phyloP scores from a whole-genome alignment of 1,139 yeast genomes.

The Hyphopichia pseudoburtonii region DNA sequence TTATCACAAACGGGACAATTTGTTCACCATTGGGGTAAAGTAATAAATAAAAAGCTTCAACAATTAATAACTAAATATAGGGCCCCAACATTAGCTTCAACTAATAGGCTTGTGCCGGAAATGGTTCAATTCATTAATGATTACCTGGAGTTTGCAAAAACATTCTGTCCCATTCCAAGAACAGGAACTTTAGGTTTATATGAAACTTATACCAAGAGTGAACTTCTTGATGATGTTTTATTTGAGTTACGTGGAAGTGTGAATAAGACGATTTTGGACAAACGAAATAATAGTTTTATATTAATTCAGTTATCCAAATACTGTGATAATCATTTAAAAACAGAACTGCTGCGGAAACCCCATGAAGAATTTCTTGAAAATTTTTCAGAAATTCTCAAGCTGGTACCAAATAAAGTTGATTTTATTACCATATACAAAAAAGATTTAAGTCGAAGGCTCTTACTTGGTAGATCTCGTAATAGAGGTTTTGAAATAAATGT shows the following conservation, averaged over 20 bases:
- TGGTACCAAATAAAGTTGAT: slow-evolving; percentile 34
- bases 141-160: not conserved
- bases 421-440: slow-evolving; percentile 33
- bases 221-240: slow-evolving; percentile 21
- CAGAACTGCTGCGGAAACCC: slow-evolving; percentile 5
- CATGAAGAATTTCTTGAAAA: slow-evolving; percentile 17
- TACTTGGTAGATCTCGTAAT: slow-evolving; percentile 24
- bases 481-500: slow-evolving; percentile 25
- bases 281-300: slow-evolving; percentile 17
- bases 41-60: not conserved
- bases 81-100: not conserved
- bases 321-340: slow-evolving; percentile 33
- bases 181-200: too few species aligned
- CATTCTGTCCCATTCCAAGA: not conserved
- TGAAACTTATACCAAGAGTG: too few species aligned
- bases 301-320: slow-evolving; percentile 31
- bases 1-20: too few species aligned
- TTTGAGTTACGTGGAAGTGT: slow-evolving; percentile 31
- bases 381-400: slow-evolving; percentile 30
- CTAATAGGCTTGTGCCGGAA: not conserved
- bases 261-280: slow-evolving; percentile 21
- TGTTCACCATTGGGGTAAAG: not conserved
- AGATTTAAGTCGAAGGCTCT: slow-evolving; percentile 38
- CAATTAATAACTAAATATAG: not conserved
- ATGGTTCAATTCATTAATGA: not conserved